These are phyloP conservation scores for Zygosaccharomyces pseudorouxii DNA, from an alignment of 805 yeast species.

Conservation along the genomic window DNA sequence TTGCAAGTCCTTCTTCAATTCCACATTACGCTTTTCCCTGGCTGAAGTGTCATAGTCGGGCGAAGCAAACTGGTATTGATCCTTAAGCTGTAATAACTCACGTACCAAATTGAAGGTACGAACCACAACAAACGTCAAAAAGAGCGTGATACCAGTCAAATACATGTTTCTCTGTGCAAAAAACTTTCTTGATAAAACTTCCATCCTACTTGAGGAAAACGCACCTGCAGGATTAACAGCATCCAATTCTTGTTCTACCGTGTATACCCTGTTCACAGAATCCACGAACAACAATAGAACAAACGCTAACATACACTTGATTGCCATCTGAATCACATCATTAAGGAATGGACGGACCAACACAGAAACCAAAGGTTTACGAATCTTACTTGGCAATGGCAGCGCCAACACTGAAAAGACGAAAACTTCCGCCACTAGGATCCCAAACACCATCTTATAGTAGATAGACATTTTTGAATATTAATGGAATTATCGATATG, in stretches of 20 bases:
- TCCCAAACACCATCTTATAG: conserved; percentile 53
- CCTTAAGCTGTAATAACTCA: conserved; percentile 63
- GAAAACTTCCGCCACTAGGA: conserved; percentile 72
- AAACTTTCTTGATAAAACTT: conserved; percentile 84
- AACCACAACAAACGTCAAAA: conserved; percentile 76
- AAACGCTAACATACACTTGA: conserved; percentile 79
- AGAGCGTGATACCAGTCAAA: conserved; percentile 90
- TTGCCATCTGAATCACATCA: conserved; percentile 66
- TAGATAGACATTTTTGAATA: conserved; percentile 28
- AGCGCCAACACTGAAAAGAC: conserved; percentile 74
- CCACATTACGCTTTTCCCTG: conserved; percentile 12
- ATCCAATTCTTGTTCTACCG: conserved; percentile 59
- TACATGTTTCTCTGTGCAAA: conserved; percentile 96
- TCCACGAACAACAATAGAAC: conserved; percentile 81
- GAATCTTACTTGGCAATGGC: conserved; percentile 74
- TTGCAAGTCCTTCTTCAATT: conserved; percentile 39
- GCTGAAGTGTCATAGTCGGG: conserved; percentile 13
- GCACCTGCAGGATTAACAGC: conserved; percentile 30
- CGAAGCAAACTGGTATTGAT: conserved; percentile 39
- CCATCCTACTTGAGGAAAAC: conserved; percentile 58
- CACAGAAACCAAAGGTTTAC: conserved; percentile 61
- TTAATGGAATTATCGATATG: background rate
- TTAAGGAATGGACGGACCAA: conserved; percentile 66
- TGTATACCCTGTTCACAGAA: conserved; percentile 75
- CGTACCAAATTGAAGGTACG: conserved; percentile 79